A percentile compares a stretch with the other conserved stretches of the same genome.
Conservation (phyloP, 2,329 filamentous ascomycete genomes). For the Fusarium tanahbumbuense region DNA sequence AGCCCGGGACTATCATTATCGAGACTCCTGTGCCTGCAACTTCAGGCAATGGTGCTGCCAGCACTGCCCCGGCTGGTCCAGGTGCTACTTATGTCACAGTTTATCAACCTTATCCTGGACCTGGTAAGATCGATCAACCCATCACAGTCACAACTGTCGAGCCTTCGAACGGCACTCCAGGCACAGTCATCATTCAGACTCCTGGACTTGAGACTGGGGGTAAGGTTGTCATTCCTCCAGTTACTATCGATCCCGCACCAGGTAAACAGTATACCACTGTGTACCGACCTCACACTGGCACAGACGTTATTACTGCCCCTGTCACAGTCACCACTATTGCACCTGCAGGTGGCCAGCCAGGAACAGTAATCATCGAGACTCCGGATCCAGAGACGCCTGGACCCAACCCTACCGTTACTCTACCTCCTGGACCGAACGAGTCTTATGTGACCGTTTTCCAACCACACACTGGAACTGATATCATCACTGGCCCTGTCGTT, state of each 20-base stretch:
- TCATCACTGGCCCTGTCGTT: conserved; percentile 20
- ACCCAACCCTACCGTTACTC: conserved; percentile 23
- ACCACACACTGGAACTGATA: conserved; percentile 17
- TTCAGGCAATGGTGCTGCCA: background rate
- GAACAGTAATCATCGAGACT: conserved; percentile 32
- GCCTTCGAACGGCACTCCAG: conserved; percentile 18
- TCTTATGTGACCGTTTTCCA: conserved; percentile 30
- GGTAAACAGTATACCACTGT: conserved; percentile 21
- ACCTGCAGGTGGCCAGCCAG: conserved; percentile 14
- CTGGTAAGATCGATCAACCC: conserved; percentile 18
- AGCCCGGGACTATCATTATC: conserved; percentile 27
- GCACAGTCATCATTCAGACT: conserved; percentile 31
- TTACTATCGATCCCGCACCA: conserved; percentile 19
- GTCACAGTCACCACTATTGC: conserved; percentile 22
- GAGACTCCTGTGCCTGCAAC: conserved; percentile 7
- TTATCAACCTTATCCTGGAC: conserved; percentile 27
- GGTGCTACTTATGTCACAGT: conserved; percentile 18
- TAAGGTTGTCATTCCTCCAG: conserved; percentile 18
- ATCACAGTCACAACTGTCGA: conserved; percentile 29
- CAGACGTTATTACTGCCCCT: conserved; percentile 18
- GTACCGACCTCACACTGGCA: conserved; percentile 25
- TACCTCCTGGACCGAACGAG: conserved; percentile 21
- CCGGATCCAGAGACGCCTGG: conserved; percentile 8
- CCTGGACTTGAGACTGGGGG: conserved; percentile 15
- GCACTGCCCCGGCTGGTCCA: background rate